phyloP scores from a whole-genome alignment of 1,284 basidiomycete species.

The Apiotrichum gamsii region DNA sequence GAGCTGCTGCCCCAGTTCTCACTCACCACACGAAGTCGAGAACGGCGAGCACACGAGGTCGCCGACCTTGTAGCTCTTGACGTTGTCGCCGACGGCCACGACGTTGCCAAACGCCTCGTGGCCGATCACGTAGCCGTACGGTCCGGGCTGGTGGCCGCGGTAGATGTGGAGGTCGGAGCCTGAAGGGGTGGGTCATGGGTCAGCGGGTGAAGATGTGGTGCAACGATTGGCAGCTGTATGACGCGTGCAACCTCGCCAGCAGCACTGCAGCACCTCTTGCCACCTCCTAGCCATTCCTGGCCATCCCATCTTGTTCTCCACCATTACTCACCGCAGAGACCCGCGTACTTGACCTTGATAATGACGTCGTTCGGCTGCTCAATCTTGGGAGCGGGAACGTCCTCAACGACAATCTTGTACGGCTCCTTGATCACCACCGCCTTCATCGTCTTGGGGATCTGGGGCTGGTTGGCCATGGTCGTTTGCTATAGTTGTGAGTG shows the following conservation, averaged over 20 bases:
- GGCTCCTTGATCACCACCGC: constrained; percentile 34
- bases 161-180: constrained; percentile 80
- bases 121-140: constrained; percentile 49
- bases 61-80: constrained; percentile 61
- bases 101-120: constrained; percentile 81
- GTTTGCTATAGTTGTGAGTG: too few relatives aligned
- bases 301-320: too few relatives aligned
- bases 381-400: constrained; percentile 29
- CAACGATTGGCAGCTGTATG: too few relatives aligned
- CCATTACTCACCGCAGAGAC: constrained; percentile 35
- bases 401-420: constrained; percentile 29
- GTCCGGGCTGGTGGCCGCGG: constrained; percentile 53
- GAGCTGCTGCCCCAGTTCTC: too few relatives aligned
- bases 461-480: too few relatives aligned
- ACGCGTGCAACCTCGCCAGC: too few relatives aligned
- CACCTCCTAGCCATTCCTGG: background rate
- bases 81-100: constrained; percentile 63
- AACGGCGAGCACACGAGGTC: constrained; percentile 84
- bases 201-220: too few relatives aligned
- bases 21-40: constrained; percentile 73
- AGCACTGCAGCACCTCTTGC: too few relatives aligned
- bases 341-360: constrained; percentile 31
- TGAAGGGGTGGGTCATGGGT: too few relatives aligned
- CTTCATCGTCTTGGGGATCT: constrained; percentile 29
- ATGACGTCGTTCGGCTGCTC: constrained; percentile 31